Conservation (phyloP, 306 rosid species). For the Pterocarpus santalinus region DNA sequence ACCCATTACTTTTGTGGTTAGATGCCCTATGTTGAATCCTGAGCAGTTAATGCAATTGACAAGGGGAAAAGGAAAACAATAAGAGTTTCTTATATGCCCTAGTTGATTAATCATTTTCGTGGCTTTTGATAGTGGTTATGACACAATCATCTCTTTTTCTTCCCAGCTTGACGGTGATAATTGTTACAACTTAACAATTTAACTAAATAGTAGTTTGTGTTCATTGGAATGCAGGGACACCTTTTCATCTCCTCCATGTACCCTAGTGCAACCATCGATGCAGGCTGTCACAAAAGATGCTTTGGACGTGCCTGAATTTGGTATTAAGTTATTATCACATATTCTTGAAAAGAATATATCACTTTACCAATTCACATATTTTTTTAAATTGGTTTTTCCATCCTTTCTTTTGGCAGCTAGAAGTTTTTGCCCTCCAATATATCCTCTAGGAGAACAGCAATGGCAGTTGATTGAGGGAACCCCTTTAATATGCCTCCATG, state of each 20-base stretch:
- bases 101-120: conserved; percentile 24
- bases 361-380: conserved; percentile 28
- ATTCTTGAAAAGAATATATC: background rate
- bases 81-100: conserved; percentile 15
- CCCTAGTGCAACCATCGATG: conserved; percentile 95
- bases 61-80: conserved; percentile 26
- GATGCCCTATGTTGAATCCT: conserved; percentile 30
- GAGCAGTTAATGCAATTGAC: conserved; percentile 41
- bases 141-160: conserved; percentile 9
- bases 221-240: conserved; percentile 80
- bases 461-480: conserved; percentile 73
- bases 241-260: conserved; percentile 79
- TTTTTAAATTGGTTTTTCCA: conserved; percentile 33
- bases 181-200: conserved; percentile 20
- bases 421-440: conserved; percentile 89
- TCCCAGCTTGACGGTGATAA: background rate
- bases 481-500: conserved; percentile 81
- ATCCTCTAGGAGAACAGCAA: conserved; percentile 78
- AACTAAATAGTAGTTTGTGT: conserved; percentile 42
- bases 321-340: conserved; percentile 55
- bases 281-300: conserved; percentile 58
- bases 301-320: conserved; percentile 75
- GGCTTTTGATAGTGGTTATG: conserved; percentile 30
- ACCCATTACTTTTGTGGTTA: conserved; percentile 33
- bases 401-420: conserved; percentile 70